These are phyloP conservation scores for Venturiaceae sp. DNA, from an alignment of 2,329 filamentous ascomycete species.

Conservation along the genomic window DNA sequence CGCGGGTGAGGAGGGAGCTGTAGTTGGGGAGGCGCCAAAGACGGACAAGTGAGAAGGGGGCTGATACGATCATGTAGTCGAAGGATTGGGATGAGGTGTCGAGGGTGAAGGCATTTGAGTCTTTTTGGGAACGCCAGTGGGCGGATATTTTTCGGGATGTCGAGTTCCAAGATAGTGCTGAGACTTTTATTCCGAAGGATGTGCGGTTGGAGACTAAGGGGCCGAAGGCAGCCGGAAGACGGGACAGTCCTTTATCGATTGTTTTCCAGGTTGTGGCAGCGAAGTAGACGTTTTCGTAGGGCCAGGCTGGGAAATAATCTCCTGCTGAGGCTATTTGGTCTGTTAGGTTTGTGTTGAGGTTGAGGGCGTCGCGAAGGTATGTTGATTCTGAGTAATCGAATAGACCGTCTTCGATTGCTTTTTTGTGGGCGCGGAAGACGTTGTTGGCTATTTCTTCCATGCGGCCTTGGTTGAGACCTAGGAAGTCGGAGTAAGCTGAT, in stretches of 20 bases:
- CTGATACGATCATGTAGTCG: conserved; percentile 56
- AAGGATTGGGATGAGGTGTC: conserved; percentile 40
- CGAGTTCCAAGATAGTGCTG: conserved; percentile 45
- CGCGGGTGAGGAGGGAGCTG: conserved; percentile 37
- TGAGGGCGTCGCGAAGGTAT: conserved; percentile 51
- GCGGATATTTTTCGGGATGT: conserved; percentile 45
- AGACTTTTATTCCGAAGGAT: conserved; percentile 46
- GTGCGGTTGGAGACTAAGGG: conserved; percentile 50
- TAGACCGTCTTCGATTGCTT: conserved; percentile 43
- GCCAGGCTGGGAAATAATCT: conserved; percentile 38
- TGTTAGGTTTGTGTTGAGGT: conserved; percentile 43
- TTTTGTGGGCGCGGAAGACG: conserved; percentile 43
- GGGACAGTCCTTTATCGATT: conserved; percentile 51
- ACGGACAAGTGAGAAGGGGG: conserved; percentile 55
- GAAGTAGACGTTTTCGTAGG: conserved; percentile 53
- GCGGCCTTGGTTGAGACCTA: conserved; percentile 21
- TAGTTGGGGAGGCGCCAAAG: conserved; percentile 50
- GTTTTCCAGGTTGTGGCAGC: conserved; percentile 51
- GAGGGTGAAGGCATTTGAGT: conserved; percentile 30
- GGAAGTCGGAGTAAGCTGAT: conserved; percentile 27
- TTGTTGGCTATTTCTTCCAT: conserved; percentile 29
- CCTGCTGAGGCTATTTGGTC: conserved; percentile 40
- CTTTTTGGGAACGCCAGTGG: conserved; percentile 43
- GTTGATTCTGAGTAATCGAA: conserved; percentile 57
- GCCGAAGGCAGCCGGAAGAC: conserved; percentile 51